phyloP scores from a whole-genome alignment of 352 stramenopile genomes.

The Pythium sp. region DNA sequence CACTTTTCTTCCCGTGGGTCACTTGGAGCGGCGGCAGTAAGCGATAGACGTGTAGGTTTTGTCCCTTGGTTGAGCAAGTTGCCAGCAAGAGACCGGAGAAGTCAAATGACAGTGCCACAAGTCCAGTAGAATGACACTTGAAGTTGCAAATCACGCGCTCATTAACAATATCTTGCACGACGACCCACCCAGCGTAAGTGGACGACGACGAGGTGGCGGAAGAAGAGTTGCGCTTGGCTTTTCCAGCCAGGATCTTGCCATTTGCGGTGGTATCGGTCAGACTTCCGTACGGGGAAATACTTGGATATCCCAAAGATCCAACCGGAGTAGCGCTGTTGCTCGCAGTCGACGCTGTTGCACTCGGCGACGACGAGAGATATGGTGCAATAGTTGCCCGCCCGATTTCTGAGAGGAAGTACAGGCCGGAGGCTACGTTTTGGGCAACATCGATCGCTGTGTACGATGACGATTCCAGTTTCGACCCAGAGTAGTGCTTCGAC shows the following conservation, averaged over 20 bases:
- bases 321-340: constrained; percentile 18
- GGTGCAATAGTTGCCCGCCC: constrained; percentile 62
- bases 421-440: constrained; percentile 82
- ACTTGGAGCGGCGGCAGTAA: constrained; percentile 57
- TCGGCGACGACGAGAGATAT: constrained; percentile 69
- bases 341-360: constrained; percentile 18
- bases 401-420: constrained; percentile 85
- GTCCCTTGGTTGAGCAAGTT: constrained; percentile 78
- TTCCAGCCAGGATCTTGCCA: constrained; percentile 3
- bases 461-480: constrained; percentile 26
- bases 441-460: constrained; percentile 80
- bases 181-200: constrained; percentile 51
- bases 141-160: constrained; percentile 72
- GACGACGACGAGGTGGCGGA: constrained; percentile 12
- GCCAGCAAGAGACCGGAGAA: constrained; percentile 71
- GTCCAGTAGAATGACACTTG: constrained; percentile 64
- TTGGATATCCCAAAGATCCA: constrained; percentile 21
- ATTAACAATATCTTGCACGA: constrained; percentile 66
- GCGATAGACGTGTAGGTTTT: constrained; percentile 85
- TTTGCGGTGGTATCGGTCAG: constrained; percentile 5
- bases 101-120: constrained; percentile 78
- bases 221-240: constrained; percentile 18
- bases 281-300: constrained; percentile 16
- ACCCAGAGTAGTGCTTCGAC: constrained; percentile 13
- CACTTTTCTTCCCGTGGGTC: constrained; percentile 6